phyloP scores from a whole-genome alignment of 192 early-diverging fungal genomes.

The Chytriomyces sp. region DNA sequence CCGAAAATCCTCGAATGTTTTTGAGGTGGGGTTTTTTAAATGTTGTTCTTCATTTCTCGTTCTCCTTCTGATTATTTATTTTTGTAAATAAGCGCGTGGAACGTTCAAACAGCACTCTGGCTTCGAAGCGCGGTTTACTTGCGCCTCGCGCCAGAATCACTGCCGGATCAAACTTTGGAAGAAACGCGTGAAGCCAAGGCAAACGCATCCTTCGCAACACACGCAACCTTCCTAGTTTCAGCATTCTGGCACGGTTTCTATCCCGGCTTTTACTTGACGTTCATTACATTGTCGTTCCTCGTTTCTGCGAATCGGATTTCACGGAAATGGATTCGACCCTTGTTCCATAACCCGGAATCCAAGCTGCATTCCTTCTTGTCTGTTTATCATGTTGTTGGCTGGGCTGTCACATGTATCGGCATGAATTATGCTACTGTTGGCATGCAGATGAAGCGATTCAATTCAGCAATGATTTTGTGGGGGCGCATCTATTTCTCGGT shows the following conservation, averaged over 20 bases:
- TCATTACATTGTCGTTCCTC: constrained; percentile 61
- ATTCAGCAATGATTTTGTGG: constrained; percentile 25
- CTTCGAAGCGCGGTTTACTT: constrained; percentile 82
- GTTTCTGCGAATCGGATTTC: constrained; percentile 59
- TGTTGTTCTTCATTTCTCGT: too few relatives aligned
- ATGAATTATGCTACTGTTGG: constrained; percentile 19
- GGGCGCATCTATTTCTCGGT: constrained; percentile 13
- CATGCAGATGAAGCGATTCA: constrained; percentile 13
- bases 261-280: constrained; percentile 48
- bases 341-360: constrained; percentile 41
- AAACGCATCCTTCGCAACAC: constrained; percentile 54
- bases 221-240: constrained; percentile 79
- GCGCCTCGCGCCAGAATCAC: constrained; percentile 50
- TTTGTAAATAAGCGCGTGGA: constrained; percentile 69
- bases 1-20: constrained; percentile 57
- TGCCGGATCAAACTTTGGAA: constrained; percentile 20
- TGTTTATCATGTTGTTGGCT: constrained; percentile 24
- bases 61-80: too few relatives aligned
- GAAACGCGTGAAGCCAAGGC: constrained; percentile 37
- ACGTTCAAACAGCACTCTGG: constrained; percentile 86
- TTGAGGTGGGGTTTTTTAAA: constrained; percentile 3
- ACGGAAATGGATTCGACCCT: constrained; percentile 66
- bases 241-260: constrained; percentile 94
- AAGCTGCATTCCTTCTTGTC: constrained; percentile 11
- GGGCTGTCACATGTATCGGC: constrained; percentile 1